Conservation (phyloP, 2,329 filamentous ascomycete species). For the Xylaria multiplex region DNA sequence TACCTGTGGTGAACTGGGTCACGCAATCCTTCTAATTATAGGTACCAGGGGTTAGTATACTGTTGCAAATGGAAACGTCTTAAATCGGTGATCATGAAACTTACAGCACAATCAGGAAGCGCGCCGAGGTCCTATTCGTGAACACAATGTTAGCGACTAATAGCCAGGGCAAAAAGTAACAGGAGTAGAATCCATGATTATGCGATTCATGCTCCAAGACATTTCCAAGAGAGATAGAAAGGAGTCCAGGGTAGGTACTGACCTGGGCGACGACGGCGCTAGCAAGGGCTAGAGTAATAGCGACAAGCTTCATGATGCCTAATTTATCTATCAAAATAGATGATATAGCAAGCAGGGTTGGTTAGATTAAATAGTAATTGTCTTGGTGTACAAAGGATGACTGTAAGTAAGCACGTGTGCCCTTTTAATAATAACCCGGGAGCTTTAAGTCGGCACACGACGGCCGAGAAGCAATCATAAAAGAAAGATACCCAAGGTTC, state of each 20-base stretch:
- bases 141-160: neutral
- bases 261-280: conserved; percentile 62
- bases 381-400: neutral
- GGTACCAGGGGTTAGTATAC: neutral
- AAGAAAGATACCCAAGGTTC: no score
- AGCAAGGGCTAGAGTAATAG: conserved; percentile 62
- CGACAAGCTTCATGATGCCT: conserved; percentile 58
- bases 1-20: conserved; percentile 50
- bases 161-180: neutral
- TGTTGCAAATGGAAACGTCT: neutral
- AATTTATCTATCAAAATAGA: neutral
- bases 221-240: neutral
- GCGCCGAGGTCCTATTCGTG: conserved; percentile 44
- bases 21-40: conserved; percentile 47
- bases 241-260: neutral
- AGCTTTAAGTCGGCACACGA: conserved; percentile 7
- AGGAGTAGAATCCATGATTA: neutral
- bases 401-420: neutral
- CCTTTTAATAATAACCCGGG: neutral
- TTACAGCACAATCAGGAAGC: conserved; percentile 66
- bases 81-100: conserved; percentile 43
- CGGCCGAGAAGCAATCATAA: neutral
- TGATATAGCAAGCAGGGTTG: neutral
- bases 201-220: neutral
- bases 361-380: neutral